Conservation (phyloP, 2,329 filamentous ascomycete species). For the Ciborinia camelliae region DNA sequence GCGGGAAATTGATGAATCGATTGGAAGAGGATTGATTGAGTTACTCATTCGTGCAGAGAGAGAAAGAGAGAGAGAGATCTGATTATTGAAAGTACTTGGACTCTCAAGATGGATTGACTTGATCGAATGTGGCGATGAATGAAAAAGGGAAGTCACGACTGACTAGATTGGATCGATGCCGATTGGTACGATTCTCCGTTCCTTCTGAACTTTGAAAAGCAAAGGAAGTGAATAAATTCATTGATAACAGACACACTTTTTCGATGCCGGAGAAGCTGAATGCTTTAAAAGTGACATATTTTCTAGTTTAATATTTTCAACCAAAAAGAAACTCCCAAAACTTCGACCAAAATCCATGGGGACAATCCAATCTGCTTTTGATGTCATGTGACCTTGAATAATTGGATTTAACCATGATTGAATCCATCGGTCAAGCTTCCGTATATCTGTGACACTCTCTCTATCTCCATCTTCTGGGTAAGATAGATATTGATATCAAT, state of each 20-base stretch:
- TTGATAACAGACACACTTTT: neutral
- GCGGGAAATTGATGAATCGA: neutral
- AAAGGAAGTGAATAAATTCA: neutral
- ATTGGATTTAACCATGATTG: too few relatives aligned
- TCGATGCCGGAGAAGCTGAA: neutral
- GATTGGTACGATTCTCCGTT: neutral
- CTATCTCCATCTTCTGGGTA: neutral
- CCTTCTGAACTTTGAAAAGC: neutral
- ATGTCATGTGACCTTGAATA: too few relatives aligned
- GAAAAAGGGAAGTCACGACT: conserved; percentile 4
- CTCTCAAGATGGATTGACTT: too few relatives aligned
- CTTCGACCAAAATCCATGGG: too few relatives aligned
- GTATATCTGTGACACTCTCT: neutral
- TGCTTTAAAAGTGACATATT: neutral
- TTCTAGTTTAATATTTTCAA: neutral
- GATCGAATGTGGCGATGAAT: neutral
- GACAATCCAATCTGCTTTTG: too few relatives aligned
- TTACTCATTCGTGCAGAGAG: neutral
- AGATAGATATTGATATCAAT: too few relatives aligned
- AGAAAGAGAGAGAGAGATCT: neutral
- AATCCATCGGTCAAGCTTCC: neutral
- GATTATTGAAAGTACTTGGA: neutral
- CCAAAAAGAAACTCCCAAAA: too few relatives aligned
- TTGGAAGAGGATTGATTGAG: neutral
- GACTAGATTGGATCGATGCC: neutral